Evolutionary conservation across 768 basidiomycete genomes (phyloP), one percentile per base, ranked within the genome.

Genomic region (Boletus sp.): DNA sequence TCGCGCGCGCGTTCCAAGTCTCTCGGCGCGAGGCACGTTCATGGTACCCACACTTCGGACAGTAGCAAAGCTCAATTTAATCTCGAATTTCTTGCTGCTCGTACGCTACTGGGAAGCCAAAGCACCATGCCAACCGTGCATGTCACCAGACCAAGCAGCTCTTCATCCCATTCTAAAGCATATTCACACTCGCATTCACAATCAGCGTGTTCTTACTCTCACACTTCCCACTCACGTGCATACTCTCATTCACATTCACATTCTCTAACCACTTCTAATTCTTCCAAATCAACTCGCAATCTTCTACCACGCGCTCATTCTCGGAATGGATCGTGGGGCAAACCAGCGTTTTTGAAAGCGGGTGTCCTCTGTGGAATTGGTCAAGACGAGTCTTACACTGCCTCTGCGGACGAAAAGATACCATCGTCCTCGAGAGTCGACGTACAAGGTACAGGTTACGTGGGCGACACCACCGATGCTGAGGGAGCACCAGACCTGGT

Each of bases 51-150:
- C 42, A 42, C 59, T 13, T 41, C 66, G 41, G 62, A 68, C 58
- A 54, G 66, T 54, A 64, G 38, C 61, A 68, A 55, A 37, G 17
- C 57, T 29, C 29, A 58, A 8, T 38, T 58, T 11, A 64, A 59
- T 15, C 60, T 90, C 45, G 84, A 84, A 52, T 82, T 81, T 59
- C 77, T 91, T 44, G 80, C 87, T 10, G 82, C 85, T 3, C 79
- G 83, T 19, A 83, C 87, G 0, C 74, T 84, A 35, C 74, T 89
- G 1, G 88, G 88, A 5, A 81, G 77, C 58, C 88, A 90, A 71
- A 70, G 77, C 40, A 61, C 78, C 19, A 75, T 82, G 30, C 83
- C 85, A 0, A 70, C 19, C 63, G 58, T 70, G 41, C 65, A 66
- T 27, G 50, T 64, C 53, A 55, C 64, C 37, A 53, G 53, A 50